phyloP scores from a whole-genome alignment of 306 rosid species.

The Cucumis melo region DNA sequence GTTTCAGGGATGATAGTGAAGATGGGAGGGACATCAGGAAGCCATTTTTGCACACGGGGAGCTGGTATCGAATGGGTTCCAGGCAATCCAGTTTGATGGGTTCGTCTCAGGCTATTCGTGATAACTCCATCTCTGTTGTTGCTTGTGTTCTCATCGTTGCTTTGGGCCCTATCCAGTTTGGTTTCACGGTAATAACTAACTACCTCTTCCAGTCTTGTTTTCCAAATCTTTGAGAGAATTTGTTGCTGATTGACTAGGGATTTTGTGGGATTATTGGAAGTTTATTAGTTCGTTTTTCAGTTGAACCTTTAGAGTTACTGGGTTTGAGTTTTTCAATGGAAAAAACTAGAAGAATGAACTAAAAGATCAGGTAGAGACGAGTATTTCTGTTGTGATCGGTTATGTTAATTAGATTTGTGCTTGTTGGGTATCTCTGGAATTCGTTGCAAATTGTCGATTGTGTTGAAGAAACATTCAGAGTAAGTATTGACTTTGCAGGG shows the following conservation, averaged over 20 bases:
- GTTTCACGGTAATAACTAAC: conserved; percentile 79
- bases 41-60: conserved; percentile 87
- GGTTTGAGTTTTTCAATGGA: background rate
- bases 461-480: background rate
- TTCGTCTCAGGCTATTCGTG: conserved; percentile 70
- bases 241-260: background rate
- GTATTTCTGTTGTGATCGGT: background rate
- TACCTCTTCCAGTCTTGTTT: background rate
- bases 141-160: conserved; percentile 92
- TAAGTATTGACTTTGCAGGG: conserved; percentile 26
- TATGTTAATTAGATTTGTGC: background rate
- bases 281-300: background rate
- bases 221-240: background rate
- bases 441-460: background rate
- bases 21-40: conserved; percentile 71
- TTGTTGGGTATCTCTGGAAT: background rate
- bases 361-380: background rate
- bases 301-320: background rate
- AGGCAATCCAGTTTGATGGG: conserved; percentile 64
- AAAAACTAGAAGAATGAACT: background rate
- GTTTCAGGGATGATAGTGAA: conserved; percentile 58
- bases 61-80: conserved; percentile 83
- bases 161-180: conserved; percentile 92
- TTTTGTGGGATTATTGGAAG: background rate
- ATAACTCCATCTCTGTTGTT: conserved; percentile 62